Conservation (phyloP, 306 rosid genomes). For the Crotalaria pallida region DNA sequence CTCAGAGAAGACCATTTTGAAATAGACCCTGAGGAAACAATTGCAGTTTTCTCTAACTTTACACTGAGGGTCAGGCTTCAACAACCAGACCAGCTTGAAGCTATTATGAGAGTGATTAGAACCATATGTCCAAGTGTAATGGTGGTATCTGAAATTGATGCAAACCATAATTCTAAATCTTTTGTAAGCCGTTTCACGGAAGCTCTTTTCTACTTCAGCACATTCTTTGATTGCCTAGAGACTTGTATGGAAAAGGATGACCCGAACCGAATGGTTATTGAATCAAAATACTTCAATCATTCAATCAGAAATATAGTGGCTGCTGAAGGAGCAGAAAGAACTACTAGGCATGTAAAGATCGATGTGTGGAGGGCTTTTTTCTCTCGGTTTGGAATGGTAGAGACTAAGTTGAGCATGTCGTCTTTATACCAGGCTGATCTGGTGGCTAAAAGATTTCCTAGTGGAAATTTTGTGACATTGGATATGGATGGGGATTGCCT, state of each 20-base stretch:
- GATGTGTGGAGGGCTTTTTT: conserved; percentile 72
- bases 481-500: conserved; percentile 40
- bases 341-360: conserved; percentile 36
- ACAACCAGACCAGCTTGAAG: conserved; percentile 41
- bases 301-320: conserved; percentile 54
- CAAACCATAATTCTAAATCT: conserved; percentile 50
- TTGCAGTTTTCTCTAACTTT: conserved; percentile 30
- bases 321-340: conserved; percentile 56
- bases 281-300: conserved; percentile 38
- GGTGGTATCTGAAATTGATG: conserved; percentile 52
- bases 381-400: conserved; percentile 47
- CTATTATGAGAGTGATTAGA: conserved; percentile 40
- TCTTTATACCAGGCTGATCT: conserved; percentile 53
- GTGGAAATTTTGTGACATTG: conserved; percentile 38
- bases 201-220: conserved; percentile 52
- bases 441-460: conserved; percentile 35
- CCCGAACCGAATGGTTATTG: conserved; percentile 27
- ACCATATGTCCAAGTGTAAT: conserved; percentile 36
- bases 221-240: conserved; percentile 52
- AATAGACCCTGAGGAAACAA: conserved; percentile 36
- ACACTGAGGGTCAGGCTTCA: conserved; percentile 33
- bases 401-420: conserved; percentile 43
- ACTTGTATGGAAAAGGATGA: conserved; percentile 39
- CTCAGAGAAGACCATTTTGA: conserved; percentile 37
- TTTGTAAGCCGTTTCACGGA: conserved; percentile 62